phyloP scores from a whole-genome alignment of 345 rosid species.

The Erucastrum elatum region DNA sequence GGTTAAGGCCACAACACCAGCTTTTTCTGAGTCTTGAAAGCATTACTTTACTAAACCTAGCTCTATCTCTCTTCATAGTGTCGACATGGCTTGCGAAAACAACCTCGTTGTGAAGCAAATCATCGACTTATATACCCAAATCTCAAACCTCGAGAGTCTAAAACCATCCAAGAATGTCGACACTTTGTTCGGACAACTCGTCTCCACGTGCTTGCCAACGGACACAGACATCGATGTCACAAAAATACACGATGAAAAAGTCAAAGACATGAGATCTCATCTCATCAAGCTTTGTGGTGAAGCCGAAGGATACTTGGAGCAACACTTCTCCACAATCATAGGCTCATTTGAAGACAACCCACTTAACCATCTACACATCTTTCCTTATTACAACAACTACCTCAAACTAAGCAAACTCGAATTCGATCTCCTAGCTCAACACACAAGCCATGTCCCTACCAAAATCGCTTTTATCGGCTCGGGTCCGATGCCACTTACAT shows the following conservation, averaged over 20 bases:
- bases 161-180: constrained; percentile 88
- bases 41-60: neutral
- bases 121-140: constrained; percentile 59
- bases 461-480: constrained; percentile 83
- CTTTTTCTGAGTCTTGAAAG: constrained; percentile 13
- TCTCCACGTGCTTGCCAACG: constrained; percentile 79
- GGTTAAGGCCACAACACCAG: constrained; percentile 23
- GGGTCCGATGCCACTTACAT: constrained; percentile 88
- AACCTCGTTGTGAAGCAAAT: constrained; percentile 58
- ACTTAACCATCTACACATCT: constrained; percentile 57
- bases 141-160: constrained; percentile 69
- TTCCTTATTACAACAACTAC: constrained; percentile 84
- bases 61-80: constrained; percentile 45
- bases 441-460: constrained; percentile 42
- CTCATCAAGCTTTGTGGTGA: constrained; percentile 76
- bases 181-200: constrained; percentile 84
- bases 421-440: constrained; percentile 52
- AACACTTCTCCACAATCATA: constrained; percentile 67
- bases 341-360: constrained; percentile 69
- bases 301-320: constrained; percentile 74
- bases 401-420: constrained; percentile 83
- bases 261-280: constrained; percentile 69
- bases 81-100: constrained; percentile 80
- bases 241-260: constrained; percentile 47
- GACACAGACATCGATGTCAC: constrained; percentile 62